Conservation (phyloP, 495 filamentous ascomycete genomes). For the Lasiosphaeria hispida region DNA sequence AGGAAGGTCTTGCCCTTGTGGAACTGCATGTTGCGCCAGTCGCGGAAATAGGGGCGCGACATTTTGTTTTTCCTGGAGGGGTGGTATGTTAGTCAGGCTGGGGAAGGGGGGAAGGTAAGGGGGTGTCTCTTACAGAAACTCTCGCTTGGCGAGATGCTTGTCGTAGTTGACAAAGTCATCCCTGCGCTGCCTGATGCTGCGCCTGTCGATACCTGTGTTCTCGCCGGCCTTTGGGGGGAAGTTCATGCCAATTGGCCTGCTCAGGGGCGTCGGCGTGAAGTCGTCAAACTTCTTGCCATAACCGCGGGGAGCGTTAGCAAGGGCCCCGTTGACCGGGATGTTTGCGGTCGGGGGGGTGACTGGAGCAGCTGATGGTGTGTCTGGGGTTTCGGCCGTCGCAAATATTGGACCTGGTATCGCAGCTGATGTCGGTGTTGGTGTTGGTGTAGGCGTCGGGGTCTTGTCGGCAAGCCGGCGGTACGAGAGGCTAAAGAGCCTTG, state of each 20-base stretch:
- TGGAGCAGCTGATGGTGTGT: constrained; percentile 1
- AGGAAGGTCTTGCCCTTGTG: constrained; percentile 86
- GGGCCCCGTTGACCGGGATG: constrained; percentile 27
- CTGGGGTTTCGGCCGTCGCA: neutral
- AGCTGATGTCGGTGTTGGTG: constrained; percentile 10
- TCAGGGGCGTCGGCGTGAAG: constrained; percentile 66
- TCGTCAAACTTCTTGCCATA: constrained; percentile 56
- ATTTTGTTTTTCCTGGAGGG: constrained; percentile 53
- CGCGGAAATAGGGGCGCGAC: constrained; percentile 83
- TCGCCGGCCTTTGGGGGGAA: constrained; percentile 70
- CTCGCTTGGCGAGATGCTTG: constrained; percentile 69
- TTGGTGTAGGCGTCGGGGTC: constrained; percentile 18
- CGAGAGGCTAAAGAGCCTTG: constrained; percentile 46
- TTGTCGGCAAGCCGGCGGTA: constrained; percentile 38
- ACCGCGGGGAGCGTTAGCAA: constrained; percentile 49
- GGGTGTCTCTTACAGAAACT: constrained; percentile 59
- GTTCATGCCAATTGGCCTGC: constrained; percentile 76
- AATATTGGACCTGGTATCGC: neutral
- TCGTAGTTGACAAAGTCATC: constrained; percentile 84
- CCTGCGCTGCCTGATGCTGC: constrained; percentile 63
- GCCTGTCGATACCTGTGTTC: constrained; percentile 72
- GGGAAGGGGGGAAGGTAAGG: neutral
- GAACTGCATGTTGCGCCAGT: constrained; percentile 79
- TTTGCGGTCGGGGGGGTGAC: neutral
- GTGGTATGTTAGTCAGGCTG: neutral